Conservation (phyloP, 176 grass and related monocot species). For the Carex myosuroides region DNA sequence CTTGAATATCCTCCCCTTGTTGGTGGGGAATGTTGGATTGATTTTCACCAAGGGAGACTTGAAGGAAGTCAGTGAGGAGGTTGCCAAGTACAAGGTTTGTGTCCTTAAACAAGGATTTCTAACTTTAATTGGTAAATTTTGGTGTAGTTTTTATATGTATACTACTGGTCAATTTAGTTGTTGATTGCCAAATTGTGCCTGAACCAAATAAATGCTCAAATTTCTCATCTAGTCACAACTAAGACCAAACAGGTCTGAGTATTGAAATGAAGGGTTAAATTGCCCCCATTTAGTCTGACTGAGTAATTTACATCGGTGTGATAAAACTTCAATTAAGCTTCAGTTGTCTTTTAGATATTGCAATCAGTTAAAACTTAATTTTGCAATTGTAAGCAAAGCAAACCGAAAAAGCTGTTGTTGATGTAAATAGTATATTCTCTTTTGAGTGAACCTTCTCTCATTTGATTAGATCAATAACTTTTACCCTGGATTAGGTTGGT, state of each 20-base stretch:
- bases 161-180: neutral
- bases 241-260: neutral
- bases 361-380: neutral
- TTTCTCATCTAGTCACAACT: neutral
- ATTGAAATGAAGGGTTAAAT: neutral
- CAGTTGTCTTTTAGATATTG: neutral
- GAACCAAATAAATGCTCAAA: neutral
- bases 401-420: neutral
- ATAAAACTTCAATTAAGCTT: neutral
- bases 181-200: neutral
- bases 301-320: neutral
- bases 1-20: conserved; percentile 40
- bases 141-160: neutral
- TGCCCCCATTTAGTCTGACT: neutral
- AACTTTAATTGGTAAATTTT: neutral
- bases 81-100: conserved; percentile 76
- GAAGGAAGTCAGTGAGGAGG: conserved; percentile 83
- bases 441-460: neutral
- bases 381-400: neutral
- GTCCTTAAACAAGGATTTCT: neutral
- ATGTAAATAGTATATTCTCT: neutral
- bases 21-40: conserved; percentile 80
- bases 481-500: conserved; percentile 39
- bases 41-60: conserved; percentile 91
- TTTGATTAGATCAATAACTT: neutral